Evolutionary conservation across 2,329 filamentous ascomycete genomes (phyloP).

Genomic region (Kalmusia sp.): DNA sequence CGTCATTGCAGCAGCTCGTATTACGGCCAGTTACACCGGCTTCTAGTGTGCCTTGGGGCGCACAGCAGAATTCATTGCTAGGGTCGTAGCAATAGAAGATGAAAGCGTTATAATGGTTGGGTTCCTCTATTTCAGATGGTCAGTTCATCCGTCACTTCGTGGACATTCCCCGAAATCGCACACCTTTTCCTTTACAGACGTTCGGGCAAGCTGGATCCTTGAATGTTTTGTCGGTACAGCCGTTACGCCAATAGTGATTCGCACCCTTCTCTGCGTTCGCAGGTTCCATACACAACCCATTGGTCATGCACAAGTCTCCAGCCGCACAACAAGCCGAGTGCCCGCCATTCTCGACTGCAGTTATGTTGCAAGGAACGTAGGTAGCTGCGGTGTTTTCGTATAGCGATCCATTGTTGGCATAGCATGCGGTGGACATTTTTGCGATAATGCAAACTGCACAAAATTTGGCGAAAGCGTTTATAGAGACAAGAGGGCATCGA

Average conservation of each 20-base stretch:
- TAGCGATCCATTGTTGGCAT: constrained; percentile 5
- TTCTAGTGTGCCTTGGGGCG: constrained; percentile 3
- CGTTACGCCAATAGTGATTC: constrained; percentile 20
- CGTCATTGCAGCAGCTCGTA: constrained; percentile 15
- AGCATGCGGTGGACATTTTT: constrained; percentile 3
- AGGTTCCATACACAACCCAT: constrained; percentile 15
- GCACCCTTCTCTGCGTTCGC: background rate
- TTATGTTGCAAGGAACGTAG: constrained; percentile 21
- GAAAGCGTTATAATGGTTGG: constrained; percentile 4
- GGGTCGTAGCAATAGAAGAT: constrained; percentile 13
- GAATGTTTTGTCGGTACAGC: constrained; percentile 17
- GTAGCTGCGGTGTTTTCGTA: background rate
- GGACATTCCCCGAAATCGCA: too few relatives aligned
- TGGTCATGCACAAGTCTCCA: constrained; percentile 18
- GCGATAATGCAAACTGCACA: background rate
- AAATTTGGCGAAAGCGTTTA: background rate
- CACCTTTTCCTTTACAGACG: constrained; percentile 12
- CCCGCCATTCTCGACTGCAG: constrained; percentile 14
- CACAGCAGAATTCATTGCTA: constrained; percentile 2
- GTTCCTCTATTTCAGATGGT: background rate
- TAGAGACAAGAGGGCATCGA: background rate
- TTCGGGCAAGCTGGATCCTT: constrained; percentile 15
- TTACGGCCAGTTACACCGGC: constrained; percentile 4
- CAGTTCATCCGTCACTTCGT: too few relatives aligned
- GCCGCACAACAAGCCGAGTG: constrained; percentile 16